phyloP scores from a whole-genome alignment of 768 basidiomycete genomes.

The Xerocomellus chrysenteron region DNA sequence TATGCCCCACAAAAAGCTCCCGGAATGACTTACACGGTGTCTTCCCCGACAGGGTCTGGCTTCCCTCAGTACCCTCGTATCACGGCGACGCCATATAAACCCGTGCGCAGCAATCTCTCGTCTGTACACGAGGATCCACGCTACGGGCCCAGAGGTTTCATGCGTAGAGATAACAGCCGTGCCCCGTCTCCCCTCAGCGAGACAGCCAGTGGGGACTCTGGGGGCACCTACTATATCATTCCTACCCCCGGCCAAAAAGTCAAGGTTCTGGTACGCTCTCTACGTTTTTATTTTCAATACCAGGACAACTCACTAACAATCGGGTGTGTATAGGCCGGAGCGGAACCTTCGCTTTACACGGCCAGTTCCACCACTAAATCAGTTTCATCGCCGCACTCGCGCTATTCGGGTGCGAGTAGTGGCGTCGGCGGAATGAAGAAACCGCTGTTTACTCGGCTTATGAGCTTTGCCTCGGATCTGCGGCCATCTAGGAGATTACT shows the following conservation, averaged over 20 bases:
- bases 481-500: conserved; percentile 41
- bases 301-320: conserved; percentile 28
- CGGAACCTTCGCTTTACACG: conserved; percentile 54
- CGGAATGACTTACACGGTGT: conserved; percentile 68
- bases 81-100: conserved; percentile 43
- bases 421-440: conserved; percentile 41
- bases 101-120: conserved; percentile 35
- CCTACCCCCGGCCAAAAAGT: conserved; percentile 73
- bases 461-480: conserved; percentile 50
- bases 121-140: conserved; percentile 41
- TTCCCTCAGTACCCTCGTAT: conserved; percentile 43
- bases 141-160: conserved; percentile 28
- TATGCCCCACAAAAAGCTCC: conserved; percentile 56
- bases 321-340: conserved; percentile 35
- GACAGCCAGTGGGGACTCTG: conserved; percentile 51
- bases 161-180: conserved; percentile 30
- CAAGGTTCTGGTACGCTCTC: conserved; percentile 63
- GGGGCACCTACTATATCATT: conserved; percentile 73
- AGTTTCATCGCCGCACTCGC: conserved; percentile 49
- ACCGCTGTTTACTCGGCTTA: conserved; percentile 62
- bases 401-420: conserved; percentile 25
- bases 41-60: conserved; percentile 46
- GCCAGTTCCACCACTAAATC: conserved; percentile 60
- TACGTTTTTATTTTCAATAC: conserved; percentile 10
- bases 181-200: conserved; percentile 41